phyloP scores from a whole-genome alignment of 768 basidiomycete genomes.

The Favolaschia claudopus region DNA sequence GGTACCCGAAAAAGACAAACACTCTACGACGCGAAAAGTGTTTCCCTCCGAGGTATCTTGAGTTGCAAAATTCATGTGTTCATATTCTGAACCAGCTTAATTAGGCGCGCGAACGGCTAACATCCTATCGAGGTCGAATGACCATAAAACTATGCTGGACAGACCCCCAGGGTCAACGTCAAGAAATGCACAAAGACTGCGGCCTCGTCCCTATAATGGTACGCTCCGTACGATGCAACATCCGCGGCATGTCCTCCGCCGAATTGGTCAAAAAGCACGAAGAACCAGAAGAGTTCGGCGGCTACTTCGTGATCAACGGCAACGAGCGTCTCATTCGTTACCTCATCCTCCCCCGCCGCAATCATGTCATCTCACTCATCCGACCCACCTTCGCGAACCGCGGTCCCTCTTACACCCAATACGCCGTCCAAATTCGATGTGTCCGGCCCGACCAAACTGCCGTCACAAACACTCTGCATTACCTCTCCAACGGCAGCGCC shows the following conservation, averaged over 20 bases:
- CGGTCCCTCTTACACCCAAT: slow-evolving; percentile 93
- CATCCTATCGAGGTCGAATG: slow-evolving; percentile 93
- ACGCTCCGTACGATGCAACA: slow-evolving; percentile 91
- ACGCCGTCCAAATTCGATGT: slow-evolving; percentile 95
- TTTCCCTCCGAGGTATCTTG: slow-evolving; percentile 85
- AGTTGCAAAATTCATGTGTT: neutral
- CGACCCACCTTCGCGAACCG: slow-evolving; percentile 92
- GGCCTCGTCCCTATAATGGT: slow-evolving; percentile 97
- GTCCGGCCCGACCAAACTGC: slow-evolving; percentile 93
- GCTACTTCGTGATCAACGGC: slow-evolving; percentile 98
- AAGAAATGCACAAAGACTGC: slow-evolving; percentile 83
- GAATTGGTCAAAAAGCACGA: slow-evolving; percentile 91
- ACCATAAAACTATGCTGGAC: slow-evolving; percentile 87
- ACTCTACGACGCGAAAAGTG: slow-evolving; percentile 75
- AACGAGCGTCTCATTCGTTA: slow-evolving; percentile 99
- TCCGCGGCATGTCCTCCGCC: slow-evolving; percentile 84
- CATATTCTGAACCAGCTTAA: slow-evolving; percentile 15
- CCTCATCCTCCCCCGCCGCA: slow-evolving; percentile 93
- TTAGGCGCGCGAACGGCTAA: slow-evolving; percentile 91
- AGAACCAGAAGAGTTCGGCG: slow-evolving; percentile 98
- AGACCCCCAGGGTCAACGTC: slow-evolving; percentile 71
- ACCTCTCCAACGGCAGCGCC: slow-evolving; percentile 95
- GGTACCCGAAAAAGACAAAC: slow-evolving; percentile 83
- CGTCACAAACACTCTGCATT: slow-evolving; percentile 96
- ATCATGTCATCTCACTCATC: slow-evolving; percentile 92